Percentiles rank a stretch among this genome's conserved stretches.
Conservation (phyloP, 345 rosid genomes). For the Theobroma cacao region DNA sequence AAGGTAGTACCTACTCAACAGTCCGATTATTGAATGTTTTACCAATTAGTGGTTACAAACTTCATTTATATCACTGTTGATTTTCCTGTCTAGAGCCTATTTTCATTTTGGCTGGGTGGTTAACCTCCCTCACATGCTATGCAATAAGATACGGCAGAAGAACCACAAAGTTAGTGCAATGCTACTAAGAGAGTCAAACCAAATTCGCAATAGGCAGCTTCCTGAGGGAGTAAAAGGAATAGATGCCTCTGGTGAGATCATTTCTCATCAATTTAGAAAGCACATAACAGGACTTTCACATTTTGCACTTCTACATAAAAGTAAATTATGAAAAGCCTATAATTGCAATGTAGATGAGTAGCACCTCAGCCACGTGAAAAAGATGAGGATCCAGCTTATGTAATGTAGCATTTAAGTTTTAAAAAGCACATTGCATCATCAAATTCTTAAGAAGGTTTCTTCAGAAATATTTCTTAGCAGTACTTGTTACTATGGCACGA, state of each 20-base stretch:
- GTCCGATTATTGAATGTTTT: neutral
- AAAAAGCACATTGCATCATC: neutral
- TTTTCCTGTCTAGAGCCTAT: neutral
- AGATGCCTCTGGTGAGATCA: neutral
- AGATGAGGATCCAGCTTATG: neutral
- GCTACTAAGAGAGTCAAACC: neutral
- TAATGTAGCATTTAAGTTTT: neutral
- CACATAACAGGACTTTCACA: neutral
- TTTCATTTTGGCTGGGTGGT: neutral
- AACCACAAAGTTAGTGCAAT: neutral
- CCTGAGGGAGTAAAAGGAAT: neutral
- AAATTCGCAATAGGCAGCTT: neutral
- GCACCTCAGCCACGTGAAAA: neutral
- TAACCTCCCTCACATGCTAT: neutral
- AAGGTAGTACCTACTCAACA: neutral
- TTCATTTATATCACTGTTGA: neutral
- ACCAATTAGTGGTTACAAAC: neutral
- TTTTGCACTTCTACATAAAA: neutral
- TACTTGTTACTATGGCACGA: neutral
- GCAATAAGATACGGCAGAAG: neutral
- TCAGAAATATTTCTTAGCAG: neutral
- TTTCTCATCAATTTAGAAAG: neutral
- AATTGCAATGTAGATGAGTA: neutral
- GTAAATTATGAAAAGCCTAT: neutral
- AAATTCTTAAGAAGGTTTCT: neutral